Evolutionary conservation across 23 red algal genomes (phyloP), one percentile per base, ranked within the genome.

Genomic region (Gracilaria gracilis): DNA sequence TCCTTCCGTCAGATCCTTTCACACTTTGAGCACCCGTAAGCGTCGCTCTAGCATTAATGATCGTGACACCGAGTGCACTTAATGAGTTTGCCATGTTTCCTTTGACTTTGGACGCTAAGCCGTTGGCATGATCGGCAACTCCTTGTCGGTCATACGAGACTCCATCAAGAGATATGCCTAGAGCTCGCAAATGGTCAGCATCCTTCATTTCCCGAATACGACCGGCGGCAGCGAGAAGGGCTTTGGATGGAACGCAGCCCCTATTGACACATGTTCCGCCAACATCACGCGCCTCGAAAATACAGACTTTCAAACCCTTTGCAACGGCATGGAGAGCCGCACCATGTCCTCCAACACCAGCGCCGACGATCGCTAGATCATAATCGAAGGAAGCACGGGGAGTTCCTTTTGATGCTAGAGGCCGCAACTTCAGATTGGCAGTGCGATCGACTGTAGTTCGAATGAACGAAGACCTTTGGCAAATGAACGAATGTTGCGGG

Each of bases 231-330:
- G 97, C 94, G 14, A 99, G 92, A n/a, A 99, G 89, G 37, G 97
- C 97, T 85, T 99, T 99, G 9, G 97, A 99, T 24, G 97, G 97
- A 47, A 99, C 97, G 47, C 97, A 99, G 23, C 97, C 97, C 23
- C 97, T 91, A 76, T 99, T 99, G 39, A 99, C 97, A 61, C 97
- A 99, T 11, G 97, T 99, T 9, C 97, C 97, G 12, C 97, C 97
- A 27, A 95, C 79, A 82, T 99, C 97, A 33, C 76, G 57, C 4
- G 93, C 97, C 57, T 89, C 83, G 58, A 99, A 95, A 28, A 99
- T 94, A 24, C 77, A 81, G 74, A 93, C 93, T 35, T 92, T 94
- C 47, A 96, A 82, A 24, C 97, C 97, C 55, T 95, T 95, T 49
- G 90, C 54, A 28, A 85, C 66, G 1, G 97, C 97, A 88, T 99